Percentiles rank a stretch among this genome's conserved stretches.
phyloP scores from a whole-genome alignment of 2,329 filamentous ascomycete species.

The Xylariales sp. region DNA sequence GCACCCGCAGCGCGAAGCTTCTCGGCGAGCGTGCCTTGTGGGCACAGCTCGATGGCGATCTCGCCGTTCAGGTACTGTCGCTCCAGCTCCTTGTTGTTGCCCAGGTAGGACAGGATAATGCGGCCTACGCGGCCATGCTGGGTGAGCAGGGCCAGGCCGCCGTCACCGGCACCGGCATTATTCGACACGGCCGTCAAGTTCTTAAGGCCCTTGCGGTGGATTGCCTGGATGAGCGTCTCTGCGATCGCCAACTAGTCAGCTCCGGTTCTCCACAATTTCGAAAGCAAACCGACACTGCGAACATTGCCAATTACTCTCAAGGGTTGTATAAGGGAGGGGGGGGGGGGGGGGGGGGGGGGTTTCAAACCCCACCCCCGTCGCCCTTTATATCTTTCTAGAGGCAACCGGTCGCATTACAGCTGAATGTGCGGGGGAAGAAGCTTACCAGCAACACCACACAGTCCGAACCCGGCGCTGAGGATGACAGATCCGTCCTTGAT shows the following conservation, averaged over 20 bases:
- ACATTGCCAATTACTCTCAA: too few species aligned
- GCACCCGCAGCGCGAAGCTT: conserved; percentile 68
- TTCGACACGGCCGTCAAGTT: conserved; percentile 75
- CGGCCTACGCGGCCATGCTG: conserved; percentile 66
- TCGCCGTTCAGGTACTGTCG: conserved; percentile 70
- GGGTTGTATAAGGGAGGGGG: too few species aligned
- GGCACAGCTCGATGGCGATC: conserved; percentile 71
- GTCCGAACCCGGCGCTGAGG: conserved; percentile 76
- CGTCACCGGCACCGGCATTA: conserved; percentile 69
- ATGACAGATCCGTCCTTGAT: conserved; percentile 66
- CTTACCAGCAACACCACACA: conserved; percentile 69
- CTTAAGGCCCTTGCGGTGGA: conserved; percentile 55
- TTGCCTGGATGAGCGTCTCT: conserved; percentile 69
- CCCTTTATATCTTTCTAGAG: too few species aligned
- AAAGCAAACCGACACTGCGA: too few species aligned
- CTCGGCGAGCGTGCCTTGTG: conserved; percentile 71
- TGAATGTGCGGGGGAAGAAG: conserved; percentile 6
- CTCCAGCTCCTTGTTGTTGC: conserved; percentile 73
- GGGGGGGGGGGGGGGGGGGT: too few species aligned
- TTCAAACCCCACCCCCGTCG: too few species aligned
- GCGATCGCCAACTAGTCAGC: conserved; percentile 10
- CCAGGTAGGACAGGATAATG: conserved; percentile 71
- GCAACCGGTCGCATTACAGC: too few species aligned
- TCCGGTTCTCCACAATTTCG: neutral
- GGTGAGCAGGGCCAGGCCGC: conserved; percentile 64